phyloP scores from a whole-genome alignment of 2,329 filamentous ascomycete genomes.

The Penicillium sp. region DNA sequence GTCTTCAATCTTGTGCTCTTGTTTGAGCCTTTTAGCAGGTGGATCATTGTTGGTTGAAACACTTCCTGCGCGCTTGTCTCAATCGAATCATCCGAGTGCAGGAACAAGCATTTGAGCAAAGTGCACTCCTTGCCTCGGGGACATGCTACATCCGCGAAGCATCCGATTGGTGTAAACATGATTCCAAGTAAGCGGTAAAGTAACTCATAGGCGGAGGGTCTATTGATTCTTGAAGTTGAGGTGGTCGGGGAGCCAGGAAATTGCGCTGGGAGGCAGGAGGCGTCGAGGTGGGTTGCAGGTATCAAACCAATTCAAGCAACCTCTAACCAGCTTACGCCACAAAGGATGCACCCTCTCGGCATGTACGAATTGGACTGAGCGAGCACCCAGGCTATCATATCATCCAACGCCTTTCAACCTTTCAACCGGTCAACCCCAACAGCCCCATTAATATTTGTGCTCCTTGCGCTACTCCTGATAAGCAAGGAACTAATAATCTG shows the following conservation, averaged over 20 bases:
- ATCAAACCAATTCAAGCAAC: background rate
- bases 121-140: conserved; percentile 53
- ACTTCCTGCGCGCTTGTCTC: background rate
- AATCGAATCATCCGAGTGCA: conserved; percentile 39
- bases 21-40: conserved; percentile 34
- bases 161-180: conserved; percentile 59
- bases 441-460: background rate
- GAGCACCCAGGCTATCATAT: background rate
- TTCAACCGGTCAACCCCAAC: background rate
- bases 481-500: background rate
- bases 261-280: background rate
- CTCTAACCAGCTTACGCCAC: too few relatives aligned
- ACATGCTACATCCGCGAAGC: conserved; percentile 56
- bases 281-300: background rate
- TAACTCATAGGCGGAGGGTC: background rate
- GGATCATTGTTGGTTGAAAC: conserved; percentile 22
- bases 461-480: background rate
- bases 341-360: background rate
- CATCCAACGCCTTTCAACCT: background rate
- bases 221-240: background rate
- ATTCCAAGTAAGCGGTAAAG: conserved; percentile 5
- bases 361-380: background rate
- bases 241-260: background rate
- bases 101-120: conserved; percentile 61
- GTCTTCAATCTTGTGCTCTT: conserved; percentile 4